These are phyloP conservation scores for Xylogone sp. DNA, from an alignment of 2,329 filamentous ascomycete genomes.

Conservation along the genomic window DNA sequence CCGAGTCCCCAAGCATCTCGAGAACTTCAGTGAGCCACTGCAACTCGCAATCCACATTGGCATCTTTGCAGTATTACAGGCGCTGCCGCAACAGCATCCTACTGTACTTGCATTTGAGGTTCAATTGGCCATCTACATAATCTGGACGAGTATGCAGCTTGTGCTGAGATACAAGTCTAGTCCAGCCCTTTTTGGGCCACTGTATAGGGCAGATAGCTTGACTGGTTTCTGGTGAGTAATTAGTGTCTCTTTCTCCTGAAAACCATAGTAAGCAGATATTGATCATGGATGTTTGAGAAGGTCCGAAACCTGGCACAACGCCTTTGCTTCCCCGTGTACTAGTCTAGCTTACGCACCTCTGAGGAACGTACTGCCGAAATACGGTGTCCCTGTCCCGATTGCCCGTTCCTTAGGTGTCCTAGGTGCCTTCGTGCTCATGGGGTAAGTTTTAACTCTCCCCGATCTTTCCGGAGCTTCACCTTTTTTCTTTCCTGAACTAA, in stretches of 20 bases:
- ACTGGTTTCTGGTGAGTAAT: slow-evolving; percentile 32
- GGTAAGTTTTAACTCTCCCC: not conserved
- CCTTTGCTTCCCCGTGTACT: slow-evolving; percentile 35
- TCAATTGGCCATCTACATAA: slow-evolving; percentile 34
- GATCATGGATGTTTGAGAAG: slow-evolving; percentile 14
- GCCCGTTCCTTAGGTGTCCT: slow-evolving; percentile 32
- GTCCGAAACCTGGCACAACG: slow-evolving; percentile 39
- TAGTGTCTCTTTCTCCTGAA: not conserved
- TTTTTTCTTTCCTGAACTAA: not conserved
- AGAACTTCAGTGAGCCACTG: slow-evolving; percentile 32
- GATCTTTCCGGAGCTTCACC: not conserved
- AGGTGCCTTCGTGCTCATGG: slow-evolving; percentile 34
- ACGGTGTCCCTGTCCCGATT: slow-evolving; percentile 26
- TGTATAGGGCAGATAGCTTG: slow-evolving; percentile 33
- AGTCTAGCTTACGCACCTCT: slow-evolving; percentile 35
- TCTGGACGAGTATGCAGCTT: slow-evolving; percentile 35
- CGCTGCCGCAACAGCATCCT: slow-evolving; percentile 30
- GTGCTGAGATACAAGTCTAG: slow-evolving; percentile 32
- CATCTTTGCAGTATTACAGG: slow-evolving; percentile 31
- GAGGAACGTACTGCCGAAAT: slow-evolving; percentile 26
- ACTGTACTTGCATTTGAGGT: slow-evolving; percentile 34
- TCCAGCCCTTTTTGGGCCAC: slow-evolving; percentile 35
- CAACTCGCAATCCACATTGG: slow-evolving; percentile 31
- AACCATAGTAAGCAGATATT: not conserved
- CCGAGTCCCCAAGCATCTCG: slow-evolving; percentile 22